phyloP scores from a whole-genome alignment of 768 basidiomycete genomes.

The Tylopilus felleus region DNA sequence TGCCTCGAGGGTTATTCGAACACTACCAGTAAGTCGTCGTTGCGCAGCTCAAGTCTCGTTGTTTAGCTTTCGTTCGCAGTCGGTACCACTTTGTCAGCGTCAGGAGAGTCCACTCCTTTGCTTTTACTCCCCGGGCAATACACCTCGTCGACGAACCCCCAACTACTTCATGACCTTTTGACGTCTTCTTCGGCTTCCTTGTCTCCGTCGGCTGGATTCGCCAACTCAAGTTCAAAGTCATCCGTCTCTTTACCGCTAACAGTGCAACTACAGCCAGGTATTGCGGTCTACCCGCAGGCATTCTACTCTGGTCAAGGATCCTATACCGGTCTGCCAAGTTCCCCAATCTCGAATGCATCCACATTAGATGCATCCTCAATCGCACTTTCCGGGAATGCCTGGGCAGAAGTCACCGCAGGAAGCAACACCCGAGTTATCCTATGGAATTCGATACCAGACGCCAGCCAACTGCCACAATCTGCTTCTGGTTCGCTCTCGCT shows the following conservation, averaged over 20 bases:
- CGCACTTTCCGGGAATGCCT: slow-evolving; percentile 65
- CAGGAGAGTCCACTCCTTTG: slow-evolving; percentile 49
- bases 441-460: slow-evolving; percentile 78
- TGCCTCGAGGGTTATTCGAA: slow-evolving; percentile 79
- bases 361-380: slow-evolving; percentile 57
- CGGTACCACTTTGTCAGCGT: slow-evolving; percentile 60
- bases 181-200: slow-evolving; percentile 62
- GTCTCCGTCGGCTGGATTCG: slow-evolving; percentile 60
- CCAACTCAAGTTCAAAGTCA: slow-evolving; percentile 44
- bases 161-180: slow-evolving; percentile 64
- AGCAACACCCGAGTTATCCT: slow-evolving; percentile 59
- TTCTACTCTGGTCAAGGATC: slow-evolving; percentile 64
- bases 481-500: slow-evolving; percentile 51
- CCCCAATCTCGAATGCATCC: slow-evolving; percentile 43
- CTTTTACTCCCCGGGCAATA: slow-evolving; percentile 79
- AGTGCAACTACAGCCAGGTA: slow-evolving; percentile 61
- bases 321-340: slow-evolving; percentile 55
- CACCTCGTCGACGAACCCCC: slow-evolving; percentile 64
- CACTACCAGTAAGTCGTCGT: slow-evolving; percentile 51
- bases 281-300: slow-evolving; percentile 59
- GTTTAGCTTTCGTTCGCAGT: slow-evolving; percentile 42
- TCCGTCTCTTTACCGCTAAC: slow-evolving; percentile 62
- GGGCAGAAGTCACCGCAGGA: slow-evolving; percentile 61
- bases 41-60: not conserved
- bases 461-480: slow-evolving; percentile 59